These are phyloP conservation scores for Endocarpon pusillum DNA, from an alignment of 495 filamentous ascomycete genomes.

Conservation along the genomic window DNA sequence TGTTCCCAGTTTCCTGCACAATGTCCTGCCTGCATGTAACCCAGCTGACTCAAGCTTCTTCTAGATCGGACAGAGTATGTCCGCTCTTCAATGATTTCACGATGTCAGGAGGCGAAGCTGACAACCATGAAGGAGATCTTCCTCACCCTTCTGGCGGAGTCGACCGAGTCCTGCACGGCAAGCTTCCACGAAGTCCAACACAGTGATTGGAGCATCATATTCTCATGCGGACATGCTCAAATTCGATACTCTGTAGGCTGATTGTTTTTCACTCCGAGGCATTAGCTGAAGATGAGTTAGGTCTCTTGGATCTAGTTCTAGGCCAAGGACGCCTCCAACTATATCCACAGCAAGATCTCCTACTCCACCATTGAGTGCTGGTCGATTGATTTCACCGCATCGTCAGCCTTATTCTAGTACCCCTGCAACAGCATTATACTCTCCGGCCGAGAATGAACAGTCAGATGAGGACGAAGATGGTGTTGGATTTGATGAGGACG, in stretches of 20 bases:
- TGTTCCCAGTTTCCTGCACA: too few species aligned
- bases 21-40: too few species aligned
- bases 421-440: slow-evolving; percentile 53
- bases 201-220: slow-evolving; percentile 90
- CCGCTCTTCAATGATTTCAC: slow-evolving; percentile 3
- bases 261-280: too few species aligned
- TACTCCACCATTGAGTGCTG: slow-evolving; percentile 39
- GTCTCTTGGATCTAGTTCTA: not conserved
- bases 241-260: slow-evolving; percentile 50
- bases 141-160: slow-evolving; percentile 82
- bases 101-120: slow-evolving; percentile 12
- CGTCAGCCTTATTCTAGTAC: slow-evolving; percentile 59
- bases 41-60: not conserved
- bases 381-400: slow-evolving; percentile 39
- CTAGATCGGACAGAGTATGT: slow-evolving; percentile 37
- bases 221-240: slow-evolving; percentile 91
- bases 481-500: slow-evolving; percentile 67
- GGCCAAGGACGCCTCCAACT: slow-evolving; percentile 11
- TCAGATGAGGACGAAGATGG: slow-evolving; percentile 48
- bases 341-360: slow-evolving; percentile 38
- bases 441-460: slow-evolving; percentile 27
- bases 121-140: slow-evolving; percentile 37
- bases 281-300: too few species aligned
- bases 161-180: slow-evolving; percentile 27
- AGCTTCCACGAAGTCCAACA: slow-evolving; percentile 32